Base-by-base conservation (phyloP, 1,284 basidiomycete genomes). In the Fistulinella staudtii region DNA sequence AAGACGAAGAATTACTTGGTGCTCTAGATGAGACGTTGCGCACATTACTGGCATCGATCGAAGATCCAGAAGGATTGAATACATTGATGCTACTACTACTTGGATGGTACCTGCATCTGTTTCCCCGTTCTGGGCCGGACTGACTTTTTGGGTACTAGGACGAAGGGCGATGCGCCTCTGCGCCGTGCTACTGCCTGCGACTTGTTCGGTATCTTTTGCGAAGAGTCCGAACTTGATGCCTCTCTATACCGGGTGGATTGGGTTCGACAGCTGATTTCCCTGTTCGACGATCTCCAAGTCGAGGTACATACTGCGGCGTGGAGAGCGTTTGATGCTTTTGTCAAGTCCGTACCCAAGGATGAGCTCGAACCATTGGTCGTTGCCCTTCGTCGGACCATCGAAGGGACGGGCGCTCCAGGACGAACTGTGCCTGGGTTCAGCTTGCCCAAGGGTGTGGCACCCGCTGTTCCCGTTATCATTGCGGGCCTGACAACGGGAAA, bases 281-380 rank as follows among this genome's bases (percentile, higher is more conserved):
- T 91, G 4, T 75, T 97, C 48, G 94, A 95, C 56, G 95, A 98
- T 60, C 67, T 72, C 7, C 76, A 84, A 49, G 72, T 80, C 2
- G 64, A 71, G 0, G 92, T 98, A 5, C 85, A 95, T 55, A 84
- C 80, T 3, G 85, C 87, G 0, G 91, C 94, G 1, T 90, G 87
- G 82, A 72, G 75, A 31, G 85, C 93, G 0, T 73, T 99, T 35
- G 93, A 97, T 43, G 76, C 76, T 11, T 92, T 97, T 54, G 82
- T 97, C 66, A 97, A 94, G 69, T 86, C 87, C 0, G 70, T 95
- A 13, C 85, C 89, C 33, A 99, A 98, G 70, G 91, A 94, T 57
- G 92, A 97, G 56, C 73, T 96, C 38, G 93, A 97, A 61, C 79
- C 85, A 3, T 72, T 96, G 11, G 89, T 94, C 4, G 85, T 94